These are phyloP conservation scores for Tetrapisispora fleetii DNA, from an alignment of 805 yeast species.

Conservation along the genomic window DNA sequence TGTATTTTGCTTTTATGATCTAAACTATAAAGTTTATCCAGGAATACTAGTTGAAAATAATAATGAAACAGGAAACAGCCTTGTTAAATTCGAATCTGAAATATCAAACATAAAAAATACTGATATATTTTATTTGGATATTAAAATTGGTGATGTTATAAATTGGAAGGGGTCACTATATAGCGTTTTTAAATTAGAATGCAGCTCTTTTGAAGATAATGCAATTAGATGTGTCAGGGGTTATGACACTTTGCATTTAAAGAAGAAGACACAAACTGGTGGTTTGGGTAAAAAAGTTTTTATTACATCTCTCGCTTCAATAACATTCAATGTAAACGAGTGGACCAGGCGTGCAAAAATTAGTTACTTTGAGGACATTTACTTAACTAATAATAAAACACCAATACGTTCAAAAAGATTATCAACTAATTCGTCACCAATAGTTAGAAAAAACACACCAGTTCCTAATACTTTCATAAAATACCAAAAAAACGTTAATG, in stretches of 20 bases:
- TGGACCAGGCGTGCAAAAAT: conserved; percentile 31
- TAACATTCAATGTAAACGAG: conserved; percentile 26
- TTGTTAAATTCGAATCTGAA: conserved; percentile 19
- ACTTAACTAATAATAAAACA: conserved; percentile 9
- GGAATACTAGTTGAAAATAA: conserved; percentile 32
- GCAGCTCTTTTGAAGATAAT: conserved; percentile 12
- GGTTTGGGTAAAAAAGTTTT: conserved; percentile 12
- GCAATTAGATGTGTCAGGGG: conserved; percentile 51
- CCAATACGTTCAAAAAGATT: conserved; percentile 17
- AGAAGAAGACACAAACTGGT: conserved; percentile 19
- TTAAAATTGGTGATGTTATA: conserved; percentile 48
- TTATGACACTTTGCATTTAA: conserved; percentile 39
- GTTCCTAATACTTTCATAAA: not conserved
- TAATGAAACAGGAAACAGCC: conserved; percentile 9
- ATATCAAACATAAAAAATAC: conserved; percentile 11
- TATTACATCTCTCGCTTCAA: conserved; percentile 22
- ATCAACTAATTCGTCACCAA: conserved; percentile 2
- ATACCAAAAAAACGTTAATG: not conserved
- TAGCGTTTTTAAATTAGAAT: conserved; percentile 39
- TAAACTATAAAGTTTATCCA: conserved; percentile 38
- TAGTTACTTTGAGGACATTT: not conserved
- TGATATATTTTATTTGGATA: conserved; percentile 39
- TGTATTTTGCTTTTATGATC: conserved; percentile 46
- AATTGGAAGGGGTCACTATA: conserved; percentile 30
- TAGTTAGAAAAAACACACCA: conserved; percentile 6